Base-by-base conservation (phyloP, 2,329 filamentous ascomycete genomes). In the Aaosphaeria arxii region DNA sequence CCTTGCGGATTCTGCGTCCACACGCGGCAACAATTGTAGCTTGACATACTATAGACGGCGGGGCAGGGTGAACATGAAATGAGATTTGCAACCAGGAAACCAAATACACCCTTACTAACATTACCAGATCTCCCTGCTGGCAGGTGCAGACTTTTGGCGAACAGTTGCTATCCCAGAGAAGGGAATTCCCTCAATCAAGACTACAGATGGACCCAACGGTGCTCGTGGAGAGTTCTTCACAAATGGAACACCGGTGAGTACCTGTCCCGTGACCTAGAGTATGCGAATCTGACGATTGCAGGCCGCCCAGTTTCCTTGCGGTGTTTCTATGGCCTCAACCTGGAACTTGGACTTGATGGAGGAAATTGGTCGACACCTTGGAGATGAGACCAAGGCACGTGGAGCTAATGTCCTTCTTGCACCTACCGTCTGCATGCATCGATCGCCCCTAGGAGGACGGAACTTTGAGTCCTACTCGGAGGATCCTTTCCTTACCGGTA, bases 381-480 rank as follows among this genome's bases (percentile, higher is more conserved):
- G 84, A 9, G 76, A 84, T 9, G 88, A 94, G 69, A 77, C 80
- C 28, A 87, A 84, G 58, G 86, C 87, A 13, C 85, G 88, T 61
- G 87, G 87, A 5, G 85, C 87, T 30, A 80, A 90, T 50, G 80
- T 91, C 32, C 75, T 91, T 4, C 77, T 92, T 6, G 88, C 85
- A 0, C 88, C 88, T 2, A 91, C 88, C 1, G 84, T 91, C 32
- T 91, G 89, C 72, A 86, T 90, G 76, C 89, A 94, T 61, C 82
- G 89, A 11, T 88, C 88, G 43, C 89, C 89, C 0, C 77, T 94
- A 0, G 89, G 89, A n/a, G 89, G 89, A 13, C 80, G 89, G 50
- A 91, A 91, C 54, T 95, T 94, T 57, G 89, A 95, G 70, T 91
- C 88, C 0, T 94, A 91, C 66, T 90, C 87, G 0, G 89, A 94